Percentiles rank a stretch among this genome's conserved stretches.
These are phyloP conservation scores for Cyberlindnera mrakii DNA, from an alignment of 805 yeast species.

Conservation along the genomic window DNA sequence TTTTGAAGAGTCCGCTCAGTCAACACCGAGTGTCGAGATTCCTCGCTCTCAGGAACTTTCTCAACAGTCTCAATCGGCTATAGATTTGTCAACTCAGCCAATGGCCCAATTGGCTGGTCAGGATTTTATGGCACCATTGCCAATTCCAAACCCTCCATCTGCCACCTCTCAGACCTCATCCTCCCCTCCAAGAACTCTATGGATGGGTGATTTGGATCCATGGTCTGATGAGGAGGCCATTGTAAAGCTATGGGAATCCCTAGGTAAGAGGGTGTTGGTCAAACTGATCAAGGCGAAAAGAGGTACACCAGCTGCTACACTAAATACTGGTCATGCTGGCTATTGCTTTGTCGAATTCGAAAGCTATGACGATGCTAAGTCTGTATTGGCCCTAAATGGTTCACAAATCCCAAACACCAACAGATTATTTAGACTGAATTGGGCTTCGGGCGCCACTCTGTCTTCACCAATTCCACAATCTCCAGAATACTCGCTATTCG, in stretches of 20 bases:
- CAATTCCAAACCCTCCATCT: conserved; percentile 51
- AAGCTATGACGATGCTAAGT: conserved; percentile 60
- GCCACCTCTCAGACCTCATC: conserved; percentile 35
- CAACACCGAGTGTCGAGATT: neutral
- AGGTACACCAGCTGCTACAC: conserved; percentile 29
- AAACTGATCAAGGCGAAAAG: conserved; percentile 56
- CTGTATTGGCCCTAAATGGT: conserved; percentile 63
- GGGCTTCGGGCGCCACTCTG: conserved; percentile 82
- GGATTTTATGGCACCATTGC: conserved; percentile 20
- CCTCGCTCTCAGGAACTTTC: neutral
- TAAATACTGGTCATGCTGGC: conserved; percentile 44
- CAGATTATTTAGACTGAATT: conserved; percentile 66
- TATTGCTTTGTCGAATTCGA: conserved; percentile 78
- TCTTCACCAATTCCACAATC: conserved; percentile 64
- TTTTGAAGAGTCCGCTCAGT: neutral
- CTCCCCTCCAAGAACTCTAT: conserved; percentile 61
- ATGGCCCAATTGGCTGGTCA: conserved; percentile 22
- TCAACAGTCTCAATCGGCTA: neutral
- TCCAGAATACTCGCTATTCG: conserved; percentile 73
- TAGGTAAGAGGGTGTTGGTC: conserved; percentile 53
- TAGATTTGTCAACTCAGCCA: conserved; percentile 7
- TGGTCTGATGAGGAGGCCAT: conserved; percentile 64
- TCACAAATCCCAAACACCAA: conserved; percentile 54
- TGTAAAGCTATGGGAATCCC: conserved; percentile 52
- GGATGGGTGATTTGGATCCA: conserved; percentile 89